Percentiles rank a stretch among this genome's conserved stretches.
Conservation (phyloP, 352 stramenopile genomes). For the Phytophthora ohioensis region DNA sequence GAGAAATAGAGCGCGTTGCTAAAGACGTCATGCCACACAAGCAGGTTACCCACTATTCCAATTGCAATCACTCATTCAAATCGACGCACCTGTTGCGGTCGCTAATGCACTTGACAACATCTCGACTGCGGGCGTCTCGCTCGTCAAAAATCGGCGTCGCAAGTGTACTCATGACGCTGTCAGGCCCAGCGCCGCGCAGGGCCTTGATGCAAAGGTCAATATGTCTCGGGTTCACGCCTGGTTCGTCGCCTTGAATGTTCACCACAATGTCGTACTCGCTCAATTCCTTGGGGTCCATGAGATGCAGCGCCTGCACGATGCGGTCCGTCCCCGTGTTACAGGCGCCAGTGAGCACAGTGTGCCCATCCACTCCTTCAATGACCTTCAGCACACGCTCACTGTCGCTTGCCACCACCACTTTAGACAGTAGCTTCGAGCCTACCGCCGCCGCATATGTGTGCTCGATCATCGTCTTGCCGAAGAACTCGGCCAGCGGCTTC, state of each 20-base stretch:
- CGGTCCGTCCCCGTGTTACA: slow-evolving; percentile 82
- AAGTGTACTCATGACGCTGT: slow-evolving; percentile 83
- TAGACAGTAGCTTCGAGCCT: slow-evolving; percentile 57
- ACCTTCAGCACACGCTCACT: slow-evolving; percentile 62
- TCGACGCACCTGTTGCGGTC: slow-evolving; percentile 61
- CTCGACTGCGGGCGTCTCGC: slow-evolving; percentile 55
- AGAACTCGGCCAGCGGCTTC: slow-evolving; percentile 84
- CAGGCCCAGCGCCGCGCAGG: slow-evolving; percentile 50
- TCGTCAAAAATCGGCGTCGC: slow-evolving; percentile 72
- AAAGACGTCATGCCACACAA: not conserved
- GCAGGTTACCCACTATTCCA: not conserved
- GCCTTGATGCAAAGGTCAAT: slow-evolving; percentile 77
- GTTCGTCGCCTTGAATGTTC: slow-evolving; percentile 89
- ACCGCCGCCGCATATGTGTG: slow-evolving; percentile 77
- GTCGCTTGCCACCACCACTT: slow-evolving; percentile 87
- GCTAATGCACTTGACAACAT: slow-evolving; percentile 84
- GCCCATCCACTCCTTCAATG: slow-evolving; percentile 51
- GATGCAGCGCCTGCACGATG: slow-evolving; percentile 67
- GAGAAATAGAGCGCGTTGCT: slow-evolving; percentile 91
- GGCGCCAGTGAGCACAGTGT: slow-evolving; percentile 69
- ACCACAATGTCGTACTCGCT: slow-evolving; percentile 77
- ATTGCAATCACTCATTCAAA: slow-evolving; percentile 2
- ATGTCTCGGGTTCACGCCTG: slow-evolving; percentile 77
- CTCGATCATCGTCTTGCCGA: slow-evolving; percentile 86
- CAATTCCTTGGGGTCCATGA: slow-evolving; percentile 52